Conservation (phyloP, 2,329 filamentous ascomycete species). For the Teratosphaeria destructans region DNA sequence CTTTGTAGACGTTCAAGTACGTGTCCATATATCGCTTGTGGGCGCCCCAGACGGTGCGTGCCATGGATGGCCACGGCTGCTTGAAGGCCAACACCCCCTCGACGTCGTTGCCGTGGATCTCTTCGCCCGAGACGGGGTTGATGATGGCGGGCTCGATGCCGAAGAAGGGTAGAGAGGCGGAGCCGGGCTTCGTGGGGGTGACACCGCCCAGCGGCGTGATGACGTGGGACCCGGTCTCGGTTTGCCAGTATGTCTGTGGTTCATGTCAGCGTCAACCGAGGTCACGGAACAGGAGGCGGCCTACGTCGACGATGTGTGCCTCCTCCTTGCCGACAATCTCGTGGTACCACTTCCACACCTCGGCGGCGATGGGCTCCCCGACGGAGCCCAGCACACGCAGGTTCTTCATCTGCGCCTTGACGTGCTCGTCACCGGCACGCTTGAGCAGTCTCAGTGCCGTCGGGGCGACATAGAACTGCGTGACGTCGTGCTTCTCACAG, state of each 20-base stretch:
- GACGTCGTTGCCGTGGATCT: constrained; percentile 90
- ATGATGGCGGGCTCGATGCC: constrained; percentile 96
- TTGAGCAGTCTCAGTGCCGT: constrained; percentile 89
- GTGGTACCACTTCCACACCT: constrained; percentile 99
- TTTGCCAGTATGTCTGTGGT: constrained; percentile 94
- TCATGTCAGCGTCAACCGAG: constrained; percentile 4
- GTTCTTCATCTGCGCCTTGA: constrained; percentile 80
- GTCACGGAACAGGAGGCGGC: constrained; percentile 24
- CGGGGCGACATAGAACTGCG: constrained; percentile 96
- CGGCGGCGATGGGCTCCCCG: constrained; percentile 91
- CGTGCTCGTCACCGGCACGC: constrained; percentile 86
- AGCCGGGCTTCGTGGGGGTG: constrained; percentile 92
- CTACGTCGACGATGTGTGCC: constrained; percentile 85
- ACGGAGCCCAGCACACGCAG: constrained; percentile 88
- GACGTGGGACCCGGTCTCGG: constrained; percentile 92
- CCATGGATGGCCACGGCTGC: constrained; percentile 97
- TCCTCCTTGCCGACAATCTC: constrained; percentile 89
- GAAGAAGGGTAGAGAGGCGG: constrained; percentile 93
- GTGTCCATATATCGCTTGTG: constrained; percentile 99
- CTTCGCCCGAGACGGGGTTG: constrained; percentile 87
- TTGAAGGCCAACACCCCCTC: constrained; percentile 96
- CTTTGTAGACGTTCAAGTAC: constrained; percentile 94
- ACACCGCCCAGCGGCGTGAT: constrained; percentile 89
- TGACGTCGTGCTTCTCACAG: constrained; percentile 87
- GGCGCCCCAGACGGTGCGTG: constrained; percentile 91